phyloP scores from a whole-genome alignment of 2,329 filamentous ascomycete species.

The Cryphonectria parasitica region DNA sequence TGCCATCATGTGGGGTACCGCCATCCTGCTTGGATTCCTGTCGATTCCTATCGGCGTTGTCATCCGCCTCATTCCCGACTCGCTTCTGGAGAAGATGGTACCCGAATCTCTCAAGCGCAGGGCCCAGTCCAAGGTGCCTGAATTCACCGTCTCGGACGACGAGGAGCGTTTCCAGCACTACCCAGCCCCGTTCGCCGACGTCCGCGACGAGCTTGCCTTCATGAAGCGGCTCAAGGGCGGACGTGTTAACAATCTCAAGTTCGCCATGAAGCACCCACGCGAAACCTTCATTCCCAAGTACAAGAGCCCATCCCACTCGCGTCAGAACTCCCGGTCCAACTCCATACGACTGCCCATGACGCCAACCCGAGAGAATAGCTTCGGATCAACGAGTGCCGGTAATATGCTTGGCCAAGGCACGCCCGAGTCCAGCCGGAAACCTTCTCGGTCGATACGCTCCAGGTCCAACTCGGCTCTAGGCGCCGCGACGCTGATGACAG shows the following conservation, averaged over 20 bases:
- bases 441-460: constrained; percentile 67
- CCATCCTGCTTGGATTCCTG: constrained; percentile 79
- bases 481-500: constrained; percentile 80
- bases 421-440: constrained; percentile 60
- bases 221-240: constrained; percentile 81
- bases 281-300: constrained; percentile 67
- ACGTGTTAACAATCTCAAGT: constrained; percentile 79
- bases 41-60: constrained; percentile 83
- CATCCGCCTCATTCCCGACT: constrained; percentile 83
- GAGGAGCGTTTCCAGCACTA: constrained; percentile 67
- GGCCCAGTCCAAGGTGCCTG: constrained; percentile 50
- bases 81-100: constrained; percentile 58
- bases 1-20: constrained; percentile 83
- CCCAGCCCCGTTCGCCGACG: constrained; percentile 72
- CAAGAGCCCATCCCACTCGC: constrained; percentile 65
- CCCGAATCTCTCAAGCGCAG: constrained; percentile 57
- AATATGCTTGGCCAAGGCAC: constrained; percentile 38
- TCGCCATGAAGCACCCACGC: constrained; percentile 75
- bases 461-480: constrained; percentile 73
- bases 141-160: constrained; percentile 66
- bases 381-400: constrained; percentile 46
- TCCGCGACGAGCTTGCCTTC: constrained; percentile 80
- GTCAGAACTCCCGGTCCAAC: constrained; percentile 67
- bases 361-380: constrained; percentile 61
- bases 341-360: constrained; percentile 65